Percentiles rank a stretch among this genome's conserved stretches.
Evolutionary conservation across 2,329 filamentous ascomycete species (phyloP).

Genomic region (Arachnopeziza araneosa): DNA sequence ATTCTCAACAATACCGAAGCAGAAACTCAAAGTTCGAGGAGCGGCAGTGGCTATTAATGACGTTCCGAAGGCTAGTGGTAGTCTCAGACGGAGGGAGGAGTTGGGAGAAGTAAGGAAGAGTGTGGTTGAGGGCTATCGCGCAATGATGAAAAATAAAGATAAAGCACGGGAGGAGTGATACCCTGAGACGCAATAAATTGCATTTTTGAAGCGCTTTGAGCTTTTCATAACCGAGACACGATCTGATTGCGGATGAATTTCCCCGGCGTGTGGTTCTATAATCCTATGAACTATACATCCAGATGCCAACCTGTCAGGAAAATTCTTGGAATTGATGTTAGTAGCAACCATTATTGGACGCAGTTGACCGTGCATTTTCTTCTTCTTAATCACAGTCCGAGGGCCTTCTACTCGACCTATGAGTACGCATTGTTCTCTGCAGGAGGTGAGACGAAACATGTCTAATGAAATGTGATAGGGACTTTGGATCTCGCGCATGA

Average conservation of each 20-base stretch:
- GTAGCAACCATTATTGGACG: too few species aligned
- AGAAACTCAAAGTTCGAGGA: conserved; percentile 44
- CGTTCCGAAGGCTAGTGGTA: conserved; percentile 64
- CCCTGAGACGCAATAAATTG: background rate
- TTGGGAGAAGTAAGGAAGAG: conserved; percentile 61
- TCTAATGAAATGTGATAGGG: too few species aligned
- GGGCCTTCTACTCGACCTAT: too few species aligned
- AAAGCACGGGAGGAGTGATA: background rate
- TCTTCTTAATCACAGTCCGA: too few species aligned
- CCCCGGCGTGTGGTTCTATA: too few species aligned
- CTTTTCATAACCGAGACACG: background rate
- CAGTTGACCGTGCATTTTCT: too few species aligned
- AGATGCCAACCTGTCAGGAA: too few species aligned
- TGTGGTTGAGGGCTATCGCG: conserved; percentile 69
- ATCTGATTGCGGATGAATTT: background rate
- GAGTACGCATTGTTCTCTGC: too few species aligned
- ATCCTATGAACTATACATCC: too few species aligned
- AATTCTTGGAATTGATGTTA: too few species aligned
- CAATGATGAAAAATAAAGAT: conserved; percentile 52
- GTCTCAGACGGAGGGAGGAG: conserved; percentile 67
- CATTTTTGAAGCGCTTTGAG: too few species aligned
- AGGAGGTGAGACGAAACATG: too few species aligned
- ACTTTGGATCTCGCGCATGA: background rate
- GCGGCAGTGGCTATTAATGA: conserved; percentile 62
- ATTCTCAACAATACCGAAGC: conserved; percentile 28